phyloP scores from a whole-genome alignment of 139 green algal species.

The Chlorella sp. region DNA sequence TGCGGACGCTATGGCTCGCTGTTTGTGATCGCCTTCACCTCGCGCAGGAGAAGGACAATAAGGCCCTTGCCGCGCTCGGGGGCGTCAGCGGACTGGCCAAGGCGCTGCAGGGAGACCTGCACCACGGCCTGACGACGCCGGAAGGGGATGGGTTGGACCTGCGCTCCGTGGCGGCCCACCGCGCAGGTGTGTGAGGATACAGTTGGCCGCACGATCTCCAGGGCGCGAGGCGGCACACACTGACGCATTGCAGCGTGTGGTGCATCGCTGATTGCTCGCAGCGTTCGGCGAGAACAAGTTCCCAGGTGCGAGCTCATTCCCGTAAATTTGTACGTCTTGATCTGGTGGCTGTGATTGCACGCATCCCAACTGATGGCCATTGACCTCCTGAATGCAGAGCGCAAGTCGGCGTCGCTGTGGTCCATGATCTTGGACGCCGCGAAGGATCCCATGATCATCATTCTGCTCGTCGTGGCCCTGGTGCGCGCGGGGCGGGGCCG shows the following conservation, averaged over 20 bases:
- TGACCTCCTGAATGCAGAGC: conserved; percentile 36
- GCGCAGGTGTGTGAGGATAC: neutral
- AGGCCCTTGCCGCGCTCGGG: conserved; percentile 33
- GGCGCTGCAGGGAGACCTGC: conserved; percentile 47
- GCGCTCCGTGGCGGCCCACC: conserved; percentile 17
- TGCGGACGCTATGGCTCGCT: neutral
- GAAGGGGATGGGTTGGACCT: conserved; percentile 42
- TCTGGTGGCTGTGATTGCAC: neutral
- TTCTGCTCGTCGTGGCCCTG: conserved; percentile 77
- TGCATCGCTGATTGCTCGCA: neutral
- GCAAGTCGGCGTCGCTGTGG: conserved; percentile 51
- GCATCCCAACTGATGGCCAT: conserved; percentile 10
- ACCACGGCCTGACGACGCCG: conserved; percentile 32
- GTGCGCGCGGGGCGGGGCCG: conserved; percentile 20
- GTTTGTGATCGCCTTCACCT: neutral
- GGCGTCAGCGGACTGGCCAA: too few species aligned
- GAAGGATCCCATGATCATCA: conserved; percentile 81
- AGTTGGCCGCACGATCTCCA: conserved; percentile 26
- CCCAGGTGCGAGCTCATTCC: conserved; percentile 13
- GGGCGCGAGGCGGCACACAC: conserved; percentile 33
- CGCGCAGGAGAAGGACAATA: conserved; percentile 62
- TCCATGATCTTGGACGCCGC: conserved; percentile 59
- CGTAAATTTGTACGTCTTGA: neutral
- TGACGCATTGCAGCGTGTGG: neutral
- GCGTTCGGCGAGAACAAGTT: conserved; percentile 17